A percentile compares a stretch with the other conserved stretches of the same genome.
phyloP scores from a whole-genome alignment of 108 stramenopile species.

The Fragilaria crotonensis region DNA sequence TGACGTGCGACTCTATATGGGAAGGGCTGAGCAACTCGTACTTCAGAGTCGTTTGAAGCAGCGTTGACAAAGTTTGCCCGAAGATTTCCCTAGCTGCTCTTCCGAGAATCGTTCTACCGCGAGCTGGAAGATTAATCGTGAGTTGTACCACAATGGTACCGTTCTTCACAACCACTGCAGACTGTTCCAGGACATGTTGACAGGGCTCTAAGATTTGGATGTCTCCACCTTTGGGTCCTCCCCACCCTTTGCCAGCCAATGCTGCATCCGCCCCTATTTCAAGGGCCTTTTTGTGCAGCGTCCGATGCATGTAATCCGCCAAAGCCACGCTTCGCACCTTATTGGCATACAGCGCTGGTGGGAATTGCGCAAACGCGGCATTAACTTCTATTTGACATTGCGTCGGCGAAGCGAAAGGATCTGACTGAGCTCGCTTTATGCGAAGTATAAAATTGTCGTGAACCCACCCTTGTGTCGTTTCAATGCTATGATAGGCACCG shows the following conservation, averaged over 20 bases:
- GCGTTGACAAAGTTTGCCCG: constrained; percentile 46
- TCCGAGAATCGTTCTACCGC: constrained; percentile 85
- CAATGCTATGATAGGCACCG: constrained; percentile 86
- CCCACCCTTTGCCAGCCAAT: constrained; percentile 42
- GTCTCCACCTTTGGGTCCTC: constrained; percentile 88
- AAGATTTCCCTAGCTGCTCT: constrained; percentile 75
- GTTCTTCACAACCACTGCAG: constrained; percentile 52
- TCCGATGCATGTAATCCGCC: constrained; percentile 77
- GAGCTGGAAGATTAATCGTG: constrained; percentile 89
- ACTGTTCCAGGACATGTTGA: constrained; percentile 89
- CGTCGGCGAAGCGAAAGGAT: constrained; percentile 94
- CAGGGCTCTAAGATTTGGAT: constrained; percentile 77
- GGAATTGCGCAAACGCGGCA: constrained; percentile 56
- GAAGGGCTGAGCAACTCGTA: constrained; percentile 40
- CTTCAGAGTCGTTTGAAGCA: constrained; percentile 46
- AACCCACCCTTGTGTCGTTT: constrained; percentile 59
- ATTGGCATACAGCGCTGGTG: constrained; percentile 59
- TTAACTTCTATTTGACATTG: constrained; percentile 72
- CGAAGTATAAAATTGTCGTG: constrained; percentile 50
- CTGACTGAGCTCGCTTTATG: constrained; percentile 80
- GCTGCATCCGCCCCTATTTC: constrained; percentile 73
- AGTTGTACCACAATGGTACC: constrained; percentile 80
- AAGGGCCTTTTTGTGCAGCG: constrained; percentile 47
- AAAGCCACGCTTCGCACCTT: constrained; percentile 61
- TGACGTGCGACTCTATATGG: constrained; percentile 60